Evolutionary conservation across 176 grass and related monocot genomes (phyloP).

Genomic region (Chrysopogon serrulatus): DNA sequence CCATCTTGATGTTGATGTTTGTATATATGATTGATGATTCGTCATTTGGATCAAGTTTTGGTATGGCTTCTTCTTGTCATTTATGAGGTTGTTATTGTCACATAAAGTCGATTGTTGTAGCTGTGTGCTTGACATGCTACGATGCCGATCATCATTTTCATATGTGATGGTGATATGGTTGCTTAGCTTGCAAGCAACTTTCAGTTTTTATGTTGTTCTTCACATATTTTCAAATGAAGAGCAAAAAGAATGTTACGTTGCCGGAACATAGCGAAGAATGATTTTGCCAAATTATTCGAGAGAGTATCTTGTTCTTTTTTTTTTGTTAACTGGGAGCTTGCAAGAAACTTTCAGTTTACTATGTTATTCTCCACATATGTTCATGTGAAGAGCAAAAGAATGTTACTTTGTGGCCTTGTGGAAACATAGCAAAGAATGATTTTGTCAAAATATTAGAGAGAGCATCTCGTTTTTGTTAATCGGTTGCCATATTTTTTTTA

Average conservation of each 20-base stretch:
- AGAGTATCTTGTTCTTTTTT: not conserved
- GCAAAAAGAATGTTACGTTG: not conserved
- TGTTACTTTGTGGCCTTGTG: not conserved
- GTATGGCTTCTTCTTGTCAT: not conserved
- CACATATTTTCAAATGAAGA: not conserved
- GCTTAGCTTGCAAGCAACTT: conserved; percentile 3
- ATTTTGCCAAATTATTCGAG: not conserved
- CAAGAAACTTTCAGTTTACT: too few species aligned
- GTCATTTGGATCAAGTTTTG: not conserved
- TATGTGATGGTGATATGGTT: not conserved
- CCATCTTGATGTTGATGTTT: not conserved
- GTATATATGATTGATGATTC: not conserved
- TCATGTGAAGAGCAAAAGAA: not conserved
- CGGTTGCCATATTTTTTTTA: too few species aligned
- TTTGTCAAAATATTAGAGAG: not conserved
- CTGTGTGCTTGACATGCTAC: not conserved
- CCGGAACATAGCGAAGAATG: not conserved
- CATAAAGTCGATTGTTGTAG: not conserved
- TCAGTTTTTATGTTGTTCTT: not conserved
- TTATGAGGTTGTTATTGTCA: not conserved
- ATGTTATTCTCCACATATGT: not conserved
- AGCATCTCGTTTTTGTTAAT: too few species aligned
- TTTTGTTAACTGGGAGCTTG: too few species aligned
- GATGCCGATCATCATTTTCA: not conserved
- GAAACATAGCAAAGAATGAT: not conserved